A percentile compares a stretch with the other conserved stretches of the same genome.
These are phyloP conservation scores for Talaromyces thailandensis DNA, from an alignment of 495 filamentous ascomycete genomes.

Conservation along the genomic window DNA sequence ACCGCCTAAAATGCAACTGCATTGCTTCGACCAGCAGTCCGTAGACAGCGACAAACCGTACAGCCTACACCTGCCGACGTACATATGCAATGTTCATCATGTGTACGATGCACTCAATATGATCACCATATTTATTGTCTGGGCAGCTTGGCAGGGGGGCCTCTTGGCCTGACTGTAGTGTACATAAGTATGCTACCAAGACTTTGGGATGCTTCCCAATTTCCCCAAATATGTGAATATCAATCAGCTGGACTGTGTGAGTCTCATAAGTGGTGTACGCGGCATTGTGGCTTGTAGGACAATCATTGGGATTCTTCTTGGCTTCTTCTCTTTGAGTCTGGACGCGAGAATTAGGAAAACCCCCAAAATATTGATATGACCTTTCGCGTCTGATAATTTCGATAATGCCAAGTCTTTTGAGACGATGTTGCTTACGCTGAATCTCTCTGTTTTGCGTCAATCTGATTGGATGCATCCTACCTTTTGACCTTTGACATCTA, in stretches of 20 bases:
- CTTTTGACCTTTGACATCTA: neutral
- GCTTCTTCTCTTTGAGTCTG: neutral
- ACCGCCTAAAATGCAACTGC: neutral
- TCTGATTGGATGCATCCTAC: neutral
- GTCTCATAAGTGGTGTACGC: neutral
- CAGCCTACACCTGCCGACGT: neutral
- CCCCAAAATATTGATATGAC: no score
- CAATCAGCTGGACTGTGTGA: neutral
- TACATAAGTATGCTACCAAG: neutral
- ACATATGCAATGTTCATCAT: neutral
- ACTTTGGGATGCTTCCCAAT: neutral
- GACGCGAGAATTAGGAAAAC: no score
- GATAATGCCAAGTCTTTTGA: neutral
- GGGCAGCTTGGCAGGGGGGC: constrained; percentile 3
- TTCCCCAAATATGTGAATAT: neutral
- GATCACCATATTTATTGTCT: constrained; percentile 4
- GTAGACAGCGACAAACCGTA: neutral
- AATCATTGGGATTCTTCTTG: neutral
- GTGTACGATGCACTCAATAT: neutral
- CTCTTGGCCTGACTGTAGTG: neutral
- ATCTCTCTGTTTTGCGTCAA: neutral
- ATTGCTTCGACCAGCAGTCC: neutral
- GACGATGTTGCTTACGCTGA: neutral
- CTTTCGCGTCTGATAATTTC: neutral
- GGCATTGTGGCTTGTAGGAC: neutral